phyloP scores from a whole-genome alignment of 2,329 filamentous ascomycete genomes.

The Diaporthe sp. region DNA sequence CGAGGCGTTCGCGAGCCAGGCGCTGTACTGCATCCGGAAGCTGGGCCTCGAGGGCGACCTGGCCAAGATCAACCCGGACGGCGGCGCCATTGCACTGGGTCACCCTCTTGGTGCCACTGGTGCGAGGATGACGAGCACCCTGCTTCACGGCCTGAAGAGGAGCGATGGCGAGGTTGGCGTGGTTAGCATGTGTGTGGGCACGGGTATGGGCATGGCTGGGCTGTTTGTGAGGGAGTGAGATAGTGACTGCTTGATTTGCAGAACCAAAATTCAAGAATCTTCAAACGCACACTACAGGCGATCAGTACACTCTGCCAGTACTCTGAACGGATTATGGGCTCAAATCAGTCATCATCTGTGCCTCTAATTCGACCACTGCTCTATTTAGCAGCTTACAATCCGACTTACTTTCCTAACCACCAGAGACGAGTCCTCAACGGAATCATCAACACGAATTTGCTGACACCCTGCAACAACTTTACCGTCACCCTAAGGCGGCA shows the following conservation, averaged over 20 bases:
- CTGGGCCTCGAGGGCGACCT: slow-evolving; percentile 75
- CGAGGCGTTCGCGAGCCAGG: slow-evolving; percentile 80
- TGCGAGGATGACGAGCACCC: slow-evolving; percentile 82
- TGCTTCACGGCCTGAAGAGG: slow-evolving; percentile 76
- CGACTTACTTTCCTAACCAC: not conserved
- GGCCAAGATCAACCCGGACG: slow-evolving; percentile 89
- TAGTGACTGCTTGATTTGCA: not conserved
- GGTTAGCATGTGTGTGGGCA: slow-evolving; percentile 91
- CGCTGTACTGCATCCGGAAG: slow-evolving; percentile 78
- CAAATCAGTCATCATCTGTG: not conserved
- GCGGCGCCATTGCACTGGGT: slow-evolving; percentile 93
- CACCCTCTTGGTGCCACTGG: slow-evolving; percentile 93
- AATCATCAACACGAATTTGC: not conserved
- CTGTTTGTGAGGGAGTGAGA: slow-evolving; percentile 40
- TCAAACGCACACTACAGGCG: not conserved
- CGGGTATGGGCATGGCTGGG: slow-evolving; percentile 69
- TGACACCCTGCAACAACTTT: not conserved
- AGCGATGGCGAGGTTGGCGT: slow-evolving; percentile 83
- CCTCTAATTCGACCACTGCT: no score
- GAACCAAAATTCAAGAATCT: not conserved
- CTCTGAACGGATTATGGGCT: not conserved
- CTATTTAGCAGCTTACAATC: not conserved
- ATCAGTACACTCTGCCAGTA: not conserved
- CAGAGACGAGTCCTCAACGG: not conserved
- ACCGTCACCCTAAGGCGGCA: not conserved